Base-by-base conservation (phyloP, 108 stramenopile genomes). In the Epithemia pelagica region DNA sequence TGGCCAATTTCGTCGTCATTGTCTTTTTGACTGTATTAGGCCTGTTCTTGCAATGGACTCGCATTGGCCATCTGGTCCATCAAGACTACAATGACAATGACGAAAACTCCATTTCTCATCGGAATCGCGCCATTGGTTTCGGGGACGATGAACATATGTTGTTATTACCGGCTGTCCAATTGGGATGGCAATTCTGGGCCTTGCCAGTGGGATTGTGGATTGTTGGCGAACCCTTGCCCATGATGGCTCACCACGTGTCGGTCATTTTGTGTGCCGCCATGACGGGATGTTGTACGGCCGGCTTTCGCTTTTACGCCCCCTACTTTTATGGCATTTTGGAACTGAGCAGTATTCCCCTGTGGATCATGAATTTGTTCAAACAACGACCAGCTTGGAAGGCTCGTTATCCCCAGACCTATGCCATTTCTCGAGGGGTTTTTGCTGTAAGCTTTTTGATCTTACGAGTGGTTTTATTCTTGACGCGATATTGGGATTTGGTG, bases 181-280 rank as follows among this genome's bases (percentile, higher is more conserved):
- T 87, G 19, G 90, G 84, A 25, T 92, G 83, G 37, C 80, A 92
- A 29, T 26, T 88, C 10, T 92, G 87, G 87, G 82, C 82, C 0
- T 70, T 88, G 0, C 87, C 88, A 0, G 62, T 89, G 19, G 87
- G 87, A 23, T 27, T 76, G 2, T 64, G 80, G 15, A 67, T 62
- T 27, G 80, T 86, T 7, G 59, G 70, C 10, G 90, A 92, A 74
- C 57, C 70, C 20, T 65, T 54, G 8, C 64, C 77, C 37, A 91
- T 91, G 87, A 71, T 91, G 15, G 27, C 75, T 2, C 90, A 91
- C 79, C 90, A 91, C 54, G 27, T 81, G 10, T 72, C 85, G 0
- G 86, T 87, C 59, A 73, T 89, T 52, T 68, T 78, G 28, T 75
- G 82, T 1, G 62, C 74, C 0, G 52, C 64, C 28, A 58, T 77